phyloP scores from a whole-genome alignment of 768 basidiomycete species.

The Termitomyces sp. region DNA sequence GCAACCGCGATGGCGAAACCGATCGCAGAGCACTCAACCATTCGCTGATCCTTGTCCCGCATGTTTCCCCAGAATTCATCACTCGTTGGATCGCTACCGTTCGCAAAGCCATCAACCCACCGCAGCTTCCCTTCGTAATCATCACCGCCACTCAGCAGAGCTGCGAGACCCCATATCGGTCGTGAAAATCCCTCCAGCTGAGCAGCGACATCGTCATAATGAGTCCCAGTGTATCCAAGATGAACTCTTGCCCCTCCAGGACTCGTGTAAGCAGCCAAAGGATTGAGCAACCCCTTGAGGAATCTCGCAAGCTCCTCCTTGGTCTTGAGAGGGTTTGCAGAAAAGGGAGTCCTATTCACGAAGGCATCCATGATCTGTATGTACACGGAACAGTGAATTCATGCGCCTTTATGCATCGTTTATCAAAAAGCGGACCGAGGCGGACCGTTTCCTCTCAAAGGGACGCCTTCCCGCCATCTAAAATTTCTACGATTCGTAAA shows the following conservation, averaged over 20 bases:
- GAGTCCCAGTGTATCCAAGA: constrained; percentile 63
- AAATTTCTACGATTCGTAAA: not conserved
- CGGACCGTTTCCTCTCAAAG: not conserved
- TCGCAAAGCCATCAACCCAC: constrained; percentile 62
- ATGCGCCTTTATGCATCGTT: not conserved
- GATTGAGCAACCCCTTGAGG: constrained; percentile 54
- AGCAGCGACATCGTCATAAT: constrained; percentile 66
- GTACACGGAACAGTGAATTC: not conserved
- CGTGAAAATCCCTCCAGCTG: constrained; percentile 75
- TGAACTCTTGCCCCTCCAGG: constrained; percentile 68
- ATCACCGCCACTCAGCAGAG: constrained; percentile 60
- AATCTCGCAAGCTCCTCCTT: constrained; percentile 53
- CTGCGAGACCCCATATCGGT: constrained; percentile 70
- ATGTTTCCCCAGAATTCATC: constrained; percentile 76
- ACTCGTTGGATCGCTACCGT: constrained; percentile 60
- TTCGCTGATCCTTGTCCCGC: constrained; percentile 70
- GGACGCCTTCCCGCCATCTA: not conserved
- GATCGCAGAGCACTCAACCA: constrained; percentile 78
- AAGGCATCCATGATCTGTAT: constrained; percentile 24
- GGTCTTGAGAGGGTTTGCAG: constrained; percentile 55
- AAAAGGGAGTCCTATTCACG: constrained; percentile 35
- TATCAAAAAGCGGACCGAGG: constrained; percentile 6
- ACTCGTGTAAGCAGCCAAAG: constrained; percentile 63
- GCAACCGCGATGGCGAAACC: constrained; percentile 67
- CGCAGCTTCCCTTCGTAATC: constrained; percentile 50